Evolutionary conservation across 345 rosid genomes (phyloP).

Genomic region (Camelina neglecta): DNA sequence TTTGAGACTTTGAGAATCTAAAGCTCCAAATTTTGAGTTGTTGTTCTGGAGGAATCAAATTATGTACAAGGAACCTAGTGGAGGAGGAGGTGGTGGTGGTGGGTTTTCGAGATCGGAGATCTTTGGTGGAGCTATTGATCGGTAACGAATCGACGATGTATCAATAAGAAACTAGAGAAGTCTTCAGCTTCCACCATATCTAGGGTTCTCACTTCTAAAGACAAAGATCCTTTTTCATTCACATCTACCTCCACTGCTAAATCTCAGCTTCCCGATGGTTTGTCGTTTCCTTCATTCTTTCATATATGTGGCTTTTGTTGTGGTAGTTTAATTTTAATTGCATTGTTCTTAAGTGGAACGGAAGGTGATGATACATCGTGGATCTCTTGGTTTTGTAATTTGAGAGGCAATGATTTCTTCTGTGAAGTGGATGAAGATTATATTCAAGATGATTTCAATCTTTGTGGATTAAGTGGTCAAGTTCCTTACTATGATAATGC

Average conservation of each 20-base stretch:
- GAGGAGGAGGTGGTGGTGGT: slow-evolving; percentile 24
- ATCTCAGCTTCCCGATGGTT: slow-evolving; percentile 56
- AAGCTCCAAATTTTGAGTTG: not conserved
- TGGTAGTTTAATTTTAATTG: not conserved
- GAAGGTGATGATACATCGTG: slow-evolving; percentile 97
- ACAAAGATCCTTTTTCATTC: slow-evolving; percentile 65
- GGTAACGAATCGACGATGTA: slow-evolving; percentile 86
- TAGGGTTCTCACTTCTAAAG: slow-evolving; percentile 62
- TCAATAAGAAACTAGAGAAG: slow-evolving; percentile 89
- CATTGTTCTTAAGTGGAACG: slow-evolving; percentile 63
- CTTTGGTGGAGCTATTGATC: slow-evolving; percentile 61
- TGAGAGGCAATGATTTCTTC: slow-evolving; percentile 93
- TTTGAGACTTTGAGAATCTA: slow-evolving; percentile 39
- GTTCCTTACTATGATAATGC: slow-evolving; percentile 91
- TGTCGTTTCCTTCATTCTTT: not conserved
- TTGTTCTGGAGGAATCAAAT: slow-evolving; percentile 20
- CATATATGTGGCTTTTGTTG: not conserved
- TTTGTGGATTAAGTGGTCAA: slow-evolving; percentile 97
- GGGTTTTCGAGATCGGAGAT: slow-evolving; percentile 40
- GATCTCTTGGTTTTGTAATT: slow-evolving; percentile 99
- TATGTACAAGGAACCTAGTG: slow-evolving; percentile 54
- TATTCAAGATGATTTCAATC: slow-evolving; percentile 98
- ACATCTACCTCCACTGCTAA: slow-evolving; percentile 63
- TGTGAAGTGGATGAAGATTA: slow-evolving; percentile 98
- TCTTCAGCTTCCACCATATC: slow-evolving; percentile 86